Base-by-base conservation (phyloP, 2,329 filamentous ascomycete species). In the Iodosphaeria phyllophila region DNA sequence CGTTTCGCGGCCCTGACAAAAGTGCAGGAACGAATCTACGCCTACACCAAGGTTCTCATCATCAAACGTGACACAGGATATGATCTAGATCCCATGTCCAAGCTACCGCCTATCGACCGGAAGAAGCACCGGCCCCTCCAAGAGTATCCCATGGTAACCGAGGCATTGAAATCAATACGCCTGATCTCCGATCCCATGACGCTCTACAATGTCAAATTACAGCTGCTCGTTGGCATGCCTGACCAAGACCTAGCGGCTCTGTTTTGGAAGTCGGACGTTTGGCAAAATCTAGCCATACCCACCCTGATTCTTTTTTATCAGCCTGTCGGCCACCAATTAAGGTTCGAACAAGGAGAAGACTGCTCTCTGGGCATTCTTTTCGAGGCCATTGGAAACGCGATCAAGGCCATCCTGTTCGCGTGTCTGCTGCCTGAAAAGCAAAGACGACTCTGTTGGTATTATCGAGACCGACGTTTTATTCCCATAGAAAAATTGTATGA, bases 351-450 rank as follows among this genome's bases (percentile, higher is more conserved):
- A n/a, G n/a, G n/a, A n/a, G n/a, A n/a, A n/a, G n/a, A n/a, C n/a
- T n/a, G n/a, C 25, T 30, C 15, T 22, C 39, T 7, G 29, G 34
- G 23, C 18, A 21, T 17, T 13, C 28, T 30, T 21, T 7, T 35
- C 12, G 11, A 27, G 10, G 30, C 26, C 13, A 26, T 22, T 6
- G 22, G 29, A 20, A 29, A 36, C 11, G 31, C 23, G 9, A 27
- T 29, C 17, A 34, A 31, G 26, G 35, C 37, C 12, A 31, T 36
- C 15, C 25, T 43, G 23, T 44, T 42, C 20, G 31, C 33, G 11
- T 23, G 35, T 15, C 26, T 42, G 13, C 7, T 23, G 3, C 3
- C 14, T 8, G 14, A 28, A 2, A 30, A 10, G 8, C 37, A 40
- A 20, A 30, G 25, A 16, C 24, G 12, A 13, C 23, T 34, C 2